Evolutionary conservation across 2,329 filamentous ascomycete species (phyloP).

Genomic region (Remersonia thermophila): DNA sequence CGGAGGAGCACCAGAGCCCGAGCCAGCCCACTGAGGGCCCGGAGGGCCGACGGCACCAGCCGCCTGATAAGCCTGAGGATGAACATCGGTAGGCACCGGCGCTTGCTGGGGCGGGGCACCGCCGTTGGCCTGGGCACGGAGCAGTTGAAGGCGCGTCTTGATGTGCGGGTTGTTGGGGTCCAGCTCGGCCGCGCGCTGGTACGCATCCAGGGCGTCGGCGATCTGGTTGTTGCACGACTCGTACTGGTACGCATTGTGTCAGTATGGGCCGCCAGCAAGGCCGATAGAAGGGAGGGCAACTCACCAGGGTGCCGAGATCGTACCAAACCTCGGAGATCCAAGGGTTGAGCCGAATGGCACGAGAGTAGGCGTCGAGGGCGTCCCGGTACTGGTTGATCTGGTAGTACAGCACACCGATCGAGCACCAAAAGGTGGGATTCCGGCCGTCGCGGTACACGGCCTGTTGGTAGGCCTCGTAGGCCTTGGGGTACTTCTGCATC

Average conservation of each 20-base stretch:
- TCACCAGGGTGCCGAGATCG: slow-evolving; percentile 85
- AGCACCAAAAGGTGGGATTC: slow-evolving; percentile 99
- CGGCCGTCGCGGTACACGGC: slow-evolving; percentile 95
- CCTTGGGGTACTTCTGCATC: slow-evolving; percentile 96
- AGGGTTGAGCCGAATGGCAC: slow-evolving; percentile 89
- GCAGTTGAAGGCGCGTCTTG: slow-evolving; percentile 81
- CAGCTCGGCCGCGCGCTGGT: slow-evolving; percentile 85
- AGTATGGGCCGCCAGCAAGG: slow-evolving; percentile 7
- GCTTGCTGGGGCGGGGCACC: slow-evolving; percentile 61
- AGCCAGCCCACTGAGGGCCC: slow-evolving; percentile 79
- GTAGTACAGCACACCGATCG: slow-evolving; percentile 96
- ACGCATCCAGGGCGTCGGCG: slow-evolving; percentile 88
- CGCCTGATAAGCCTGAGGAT: slow-evolving; percentile 85
- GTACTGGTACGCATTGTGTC: slow-evolving; percentile 48
- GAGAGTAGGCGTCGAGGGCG: slow-evolving; percentile 92
- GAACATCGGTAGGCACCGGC: slow-evolving; percentile 89
- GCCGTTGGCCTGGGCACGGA: slow-evolving; percentile 68
- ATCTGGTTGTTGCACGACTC: slow-evolving; percentile 99
- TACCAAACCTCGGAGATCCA: slow-evolving; percentile 99
- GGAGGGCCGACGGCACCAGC: slow-evolving; percentile 72
- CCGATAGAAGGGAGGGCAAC: slow-evolving; percentile 28
- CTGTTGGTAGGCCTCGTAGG: slow-evolving; percentile 96
- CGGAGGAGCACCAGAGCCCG: slow-evolving; percentile 42
- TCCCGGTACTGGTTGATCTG: slow-evolving; percentile 99
- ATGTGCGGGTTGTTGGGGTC: slow-evolving; percentile 91